A percentile compares a stretch with the other conserved stretches of the same genome.
Evolutionary conservation across 2,329 filamentous ascomycete genomes (phyloP).

Genomic region (Monosporascus ibericus): DNA sequence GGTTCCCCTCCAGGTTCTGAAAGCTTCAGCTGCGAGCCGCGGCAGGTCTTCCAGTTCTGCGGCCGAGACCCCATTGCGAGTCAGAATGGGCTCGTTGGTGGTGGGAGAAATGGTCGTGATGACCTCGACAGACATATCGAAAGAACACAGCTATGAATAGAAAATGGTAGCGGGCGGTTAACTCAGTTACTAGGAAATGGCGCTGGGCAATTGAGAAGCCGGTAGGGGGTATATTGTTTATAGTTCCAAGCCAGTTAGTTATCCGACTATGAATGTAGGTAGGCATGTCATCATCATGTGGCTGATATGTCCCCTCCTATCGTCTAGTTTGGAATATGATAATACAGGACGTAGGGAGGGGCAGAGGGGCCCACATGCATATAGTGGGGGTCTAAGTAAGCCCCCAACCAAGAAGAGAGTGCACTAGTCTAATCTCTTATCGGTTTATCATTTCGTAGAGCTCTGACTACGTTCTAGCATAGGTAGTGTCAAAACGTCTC

Average conservation of each 20-base stretch:
- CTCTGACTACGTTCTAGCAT: background rate
- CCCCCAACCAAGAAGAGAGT: too few relatives aligned
- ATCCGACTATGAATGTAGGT: background rate
- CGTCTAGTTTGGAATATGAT: too few relatives aligned
- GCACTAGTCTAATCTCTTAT: background rate
- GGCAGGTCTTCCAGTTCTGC: conserved; percentile 68
- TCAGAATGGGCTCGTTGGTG: conserved; percentile 79
- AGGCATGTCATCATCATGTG: background rate
- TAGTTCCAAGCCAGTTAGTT: too few relatives aligned
- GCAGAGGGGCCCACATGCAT: background rate
- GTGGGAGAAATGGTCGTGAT: conserved; percentile 81
- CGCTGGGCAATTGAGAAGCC: too few relatives aligned
- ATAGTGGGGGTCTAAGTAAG: too few relatives aligned
- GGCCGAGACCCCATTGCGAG: conserved; percentile 66
- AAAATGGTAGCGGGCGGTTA: too few relatives aligned
- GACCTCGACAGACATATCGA: conserved; percentile 55
- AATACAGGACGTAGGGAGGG: background rate
- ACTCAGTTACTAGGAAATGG: background rate
- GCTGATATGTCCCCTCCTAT: too few relatives aligned
- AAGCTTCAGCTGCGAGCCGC: conserved; percentile 65
- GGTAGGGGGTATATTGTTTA: too few relatives aligned
- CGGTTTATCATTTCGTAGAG: background rate
- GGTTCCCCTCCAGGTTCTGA: conserved; percentile 70
- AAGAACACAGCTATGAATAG: background rate
- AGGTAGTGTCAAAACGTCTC: background rate